These are phyloP conservation scores for Collybia sordida DNA, from an alignment of 768 basidiomycete genomes.

Conservation along the genomic window DNA sequence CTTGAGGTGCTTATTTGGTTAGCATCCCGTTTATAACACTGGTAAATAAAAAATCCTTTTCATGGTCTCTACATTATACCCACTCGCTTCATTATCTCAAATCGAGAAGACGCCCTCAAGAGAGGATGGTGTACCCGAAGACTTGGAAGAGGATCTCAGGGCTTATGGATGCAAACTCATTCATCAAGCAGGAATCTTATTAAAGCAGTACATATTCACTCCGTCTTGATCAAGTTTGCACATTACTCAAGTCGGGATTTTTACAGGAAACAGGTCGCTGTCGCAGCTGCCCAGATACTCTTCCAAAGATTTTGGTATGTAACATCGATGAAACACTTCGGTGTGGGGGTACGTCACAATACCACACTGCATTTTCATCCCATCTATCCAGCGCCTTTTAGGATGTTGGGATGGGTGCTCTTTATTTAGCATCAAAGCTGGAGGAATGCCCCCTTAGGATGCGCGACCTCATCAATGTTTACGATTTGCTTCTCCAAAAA, in stretches of 20 bases:
- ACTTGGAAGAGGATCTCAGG: conserved; percentile 86
- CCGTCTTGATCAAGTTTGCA: background rate
- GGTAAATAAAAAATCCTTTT: conserved; percentile 7
- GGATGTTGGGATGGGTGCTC: conserved; percentile 89
- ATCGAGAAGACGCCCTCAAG: conserved; percentile 78
- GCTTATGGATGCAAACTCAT: conserved; percentile 93
- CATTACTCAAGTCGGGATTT: conserved; percentile 8
- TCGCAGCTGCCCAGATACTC: conserved; percentile 93
- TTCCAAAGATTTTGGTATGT: conserved; percentile 98
- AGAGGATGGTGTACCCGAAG: conserved; percentile 77
- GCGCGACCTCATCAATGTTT: conserved; percentile 93
- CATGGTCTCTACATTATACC: conserved; percentile 62
- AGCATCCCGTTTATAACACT: conserved; percentile 7
- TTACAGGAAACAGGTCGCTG: conserved; percentile 89
- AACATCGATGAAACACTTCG: conserved; percentile 91
- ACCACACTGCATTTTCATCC: conserved; percentile 6
- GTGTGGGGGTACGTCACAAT: conserved; percentile 71
- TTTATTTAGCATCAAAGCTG: conserved; percentile 86
- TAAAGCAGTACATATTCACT: conserved; percentile 77
- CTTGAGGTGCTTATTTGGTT: background rate
- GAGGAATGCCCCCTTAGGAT: conserved; percentile 92
- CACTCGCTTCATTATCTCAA: conserved; percentile 80
- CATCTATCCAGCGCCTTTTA: conserved; percentile 26
- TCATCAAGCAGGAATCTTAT: conserved; percentile 88
- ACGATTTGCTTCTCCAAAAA: conserved; percentile 84